A percentile compares a stretch with the other conserved stretches of the same genome.
phyloP scores from a whole-genome alignment of 2,329 filamentous ascomycete genomes.

The Fusarium paranaense region DNA sequence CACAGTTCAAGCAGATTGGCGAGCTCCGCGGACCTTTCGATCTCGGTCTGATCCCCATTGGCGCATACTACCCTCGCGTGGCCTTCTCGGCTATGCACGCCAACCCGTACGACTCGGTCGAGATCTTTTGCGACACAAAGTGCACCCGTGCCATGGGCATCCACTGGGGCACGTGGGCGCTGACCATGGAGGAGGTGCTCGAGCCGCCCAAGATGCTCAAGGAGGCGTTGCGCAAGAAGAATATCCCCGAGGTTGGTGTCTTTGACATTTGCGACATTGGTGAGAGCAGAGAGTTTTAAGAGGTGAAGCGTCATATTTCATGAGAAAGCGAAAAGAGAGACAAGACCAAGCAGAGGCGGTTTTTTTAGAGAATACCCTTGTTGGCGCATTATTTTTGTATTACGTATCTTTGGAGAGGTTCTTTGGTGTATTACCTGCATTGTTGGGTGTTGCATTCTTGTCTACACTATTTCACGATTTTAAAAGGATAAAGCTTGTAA shows the following conservation, averaged over 20 bases:
- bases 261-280: conserved; percentile 90
- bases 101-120: conserved; percentile 87
- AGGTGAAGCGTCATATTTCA: neutral
- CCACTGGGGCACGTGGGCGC: conserved; percentile 92
- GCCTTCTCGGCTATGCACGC: conserved; percentile 87
- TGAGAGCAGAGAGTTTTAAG: conserved; percentile 79
- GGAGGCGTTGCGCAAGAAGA: conserved; percentile 76
- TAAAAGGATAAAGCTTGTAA: neutral
- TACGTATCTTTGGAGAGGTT: neutral
- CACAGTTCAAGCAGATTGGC: conserved; percentile 88
- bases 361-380: conserved; percentile 27
- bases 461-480: neutral
- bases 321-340: conserved; percentile 5
- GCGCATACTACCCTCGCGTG: conserved; percentile 80
- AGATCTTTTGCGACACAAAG: conserved; percentile 87
- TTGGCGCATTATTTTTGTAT: conserved; percentile 9
- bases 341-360: neutral
- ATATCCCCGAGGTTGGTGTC: conserved; percentile 75
- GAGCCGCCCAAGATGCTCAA: conserved; percentile 82
- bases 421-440: neutral
- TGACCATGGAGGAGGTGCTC: conserved; percentile 86
- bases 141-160: conserved; percentile 86
- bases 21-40: conserved; percentile 86
- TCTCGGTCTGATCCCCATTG: conserved; percentile 91
- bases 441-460: neutral